phyloP scores from a whole-genome alignment of 2,329 filamentous ascomycete genomes.

The Phialophora tarda region DNA sequence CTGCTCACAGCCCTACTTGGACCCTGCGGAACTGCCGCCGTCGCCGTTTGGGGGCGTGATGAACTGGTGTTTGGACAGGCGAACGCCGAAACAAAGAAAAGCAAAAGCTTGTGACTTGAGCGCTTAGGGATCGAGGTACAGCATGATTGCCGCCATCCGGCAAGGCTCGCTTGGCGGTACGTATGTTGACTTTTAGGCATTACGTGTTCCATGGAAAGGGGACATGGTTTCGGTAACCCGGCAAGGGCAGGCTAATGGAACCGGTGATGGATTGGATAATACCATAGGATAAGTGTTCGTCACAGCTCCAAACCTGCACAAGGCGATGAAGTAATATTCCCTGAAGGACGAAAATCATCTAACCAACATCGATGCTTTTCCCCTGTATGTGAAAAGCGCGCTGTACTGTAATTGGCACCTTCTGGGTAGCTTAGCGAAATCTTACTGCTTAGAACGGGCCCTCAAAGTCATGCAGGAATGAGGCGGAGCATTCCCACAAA shows the following conservation, averaged over 20 bases:
- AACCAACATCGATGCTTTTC: neutral
- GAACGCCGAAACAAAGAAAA: slow-evolving; percentile 44
- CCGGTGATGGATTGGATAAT: neutral
- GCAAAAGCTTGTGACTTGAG: slow-evolving; percentile 22
- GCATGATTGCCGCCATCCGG: neutral
- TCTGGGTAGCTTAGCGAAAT: neutral
- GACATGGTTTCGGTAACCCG: neutral
- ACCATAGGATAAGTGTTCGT: neutral
- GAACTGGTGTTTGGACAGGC: slow-evolving; percentile 48
- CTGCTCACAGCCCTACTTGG: slow-evolving; percentile 49
- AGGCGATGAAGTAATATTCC: too few species aligned
- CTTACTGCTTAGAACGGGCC: neutral
- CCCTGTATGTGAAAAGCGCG: neutral
- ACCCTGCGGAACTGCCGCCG: slow-evolving; percentile 52
- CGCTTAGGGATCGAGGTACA: neutral
- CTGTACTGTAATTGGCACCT: neutral
- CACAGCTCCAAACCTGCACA: neutral
- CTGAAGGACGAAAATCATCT: neutral
- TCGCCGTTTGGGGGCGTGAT: slow-evolving; percentile 59
- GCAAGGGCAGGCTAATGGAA: neutral
- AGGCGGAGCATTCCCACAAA: neutral
- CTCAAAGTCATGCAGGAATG: neutral
- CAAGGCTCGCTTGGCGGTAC: neutral
- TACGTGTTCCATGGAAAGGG: neutral
- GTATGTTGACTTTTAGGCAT: neutral